These are phyloP conservation scores for Aristolochia fimbriata DNA, from an alignment of 164 flowering plant species.

Conservation along the genomic window DNA sequence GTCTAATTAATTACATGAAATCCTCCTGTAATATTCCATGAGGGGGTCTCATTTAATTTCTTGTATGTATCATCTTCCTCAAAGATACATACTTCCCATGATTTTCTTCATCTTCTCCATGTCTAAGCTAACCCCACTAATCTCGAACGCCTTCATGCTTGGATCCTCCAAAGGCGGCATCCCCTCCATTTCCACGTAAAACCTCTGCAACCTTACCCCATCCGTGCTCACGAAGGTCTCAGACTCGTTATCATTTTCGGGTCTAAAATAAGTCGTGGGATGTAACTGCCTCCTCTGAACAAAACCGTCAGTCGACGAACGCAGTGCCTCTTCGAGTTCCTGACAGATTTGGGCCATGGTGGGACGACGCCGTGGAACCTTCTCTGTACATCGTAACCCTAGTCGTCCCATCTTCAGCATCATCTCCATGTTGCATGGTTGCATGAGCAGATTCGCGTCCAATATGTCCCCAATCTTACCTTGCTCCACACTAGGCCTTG, in stretches of 20 bases:
- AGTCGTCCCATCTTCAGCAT: slow-evolving; percentile 63
- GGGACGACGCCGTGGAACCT: slow-evolving; percentile 48
- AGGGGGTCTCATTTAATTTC: no score
- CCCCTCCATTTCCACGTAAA: slow-evolving; percentile 52
- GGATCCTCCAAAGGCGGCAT: slow-evolving; percentile 36
- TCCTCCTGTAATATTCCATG: no score
- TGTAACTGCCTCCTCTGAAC: slow-evolving; percentile 6
- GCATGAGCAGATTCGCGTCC: slow-evolving; percentile 45
- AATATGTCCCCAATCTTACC: slow-evolving; percentile 47
- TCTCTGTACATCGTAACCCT: slow-evolving; percentile 41
- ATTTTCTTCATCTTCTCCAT: slow-evolving; percentile 10
- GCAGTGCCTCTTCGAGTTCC: slow-evolving; percentile 46
- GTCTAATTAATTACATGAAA: no score
- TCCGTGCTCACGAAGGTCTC: slow-evolving; percentile 42
- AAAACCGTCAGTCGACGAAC: slow-evolving; percentile 15
- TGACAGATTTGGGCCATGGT: slow-evolving; percentile 56
- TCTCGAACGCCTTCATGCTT: slow-evolving; percentile 42
- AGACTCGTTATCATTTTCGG: slow-evolving; percentile 16
- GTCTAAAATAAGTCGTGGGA: slow-evolving; percentile 8
- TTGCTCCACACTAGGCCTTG: slow-evolving; percentile 40
- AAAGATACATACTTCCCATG: no score
- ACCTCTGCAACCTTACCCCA: slow-evolving; percentile 40
- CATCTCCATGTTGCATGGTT: slow-evolving; percentile 50
- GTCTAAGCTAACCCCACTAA: slow-evolving; percentile 29
- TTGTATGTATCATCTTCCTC: no score